Evolutionary conservation across 371 early-diverging fungal species (phyloP), one percentile per base, ranked within the genome.

Genomic region (Mucor saturninus): DNA sequence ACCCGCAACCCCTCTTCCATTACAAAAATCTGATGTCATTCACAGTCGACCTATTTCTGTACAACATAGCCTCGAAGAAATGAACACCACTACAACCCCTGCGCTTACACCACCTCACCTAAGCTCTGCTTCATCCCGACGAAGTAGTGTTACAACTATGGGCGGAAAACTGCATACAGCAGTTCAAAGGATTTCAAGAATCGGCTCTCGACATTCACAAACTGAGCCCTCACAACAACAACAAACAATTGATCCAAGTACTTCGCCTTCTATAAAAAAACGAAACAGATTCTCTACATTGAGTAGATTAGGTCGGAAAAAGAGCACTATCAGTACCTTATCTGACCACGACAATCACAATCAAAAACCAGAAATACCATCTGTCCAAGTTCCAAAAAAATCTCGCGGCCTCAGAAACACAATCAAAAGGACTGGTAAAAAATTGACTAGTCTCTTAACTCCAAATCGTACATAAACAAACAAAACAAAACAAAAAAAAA

Each of bases 401-500:
- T 15, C 26, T 46, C 46, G n/a, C 21, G 21, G 9, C 2, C 4
- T 46, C 5, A 46, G 21, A 21, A 46, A 46, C 9, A 46, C n/a
- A 8, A 3, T 46, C 46, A 46, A 46, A 21, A 42, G n/a, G n/a
- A 42, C 42, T 42, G 42, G 42, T n/a, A n/a, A 42, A 42, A 42
- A 35, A 35, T 2, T 35, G 8, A 35, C 35, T 35, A 35, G 8
- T 35, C 35, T 35, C 8, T 35, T 35, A 42, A 42, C 10, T 42
- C 42, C 42, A 42, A 42, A 46, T 21, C 21, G 46, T 46, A 46
- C 26, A 46, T 46, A 46, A 26, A 46, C n/a, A 46, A 46, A 8
- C 46, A 46, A 46, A 46, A 46, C 15, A 46, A 46, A 45, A 46
- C 46, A 46, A 46, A 46, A 46, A 46, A 46, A 46, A 45, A 46